Evolutionary conservation across 768 basidiomycete genomes (phyloP).

Genomic region (Clavaria fumosa): DNA sequence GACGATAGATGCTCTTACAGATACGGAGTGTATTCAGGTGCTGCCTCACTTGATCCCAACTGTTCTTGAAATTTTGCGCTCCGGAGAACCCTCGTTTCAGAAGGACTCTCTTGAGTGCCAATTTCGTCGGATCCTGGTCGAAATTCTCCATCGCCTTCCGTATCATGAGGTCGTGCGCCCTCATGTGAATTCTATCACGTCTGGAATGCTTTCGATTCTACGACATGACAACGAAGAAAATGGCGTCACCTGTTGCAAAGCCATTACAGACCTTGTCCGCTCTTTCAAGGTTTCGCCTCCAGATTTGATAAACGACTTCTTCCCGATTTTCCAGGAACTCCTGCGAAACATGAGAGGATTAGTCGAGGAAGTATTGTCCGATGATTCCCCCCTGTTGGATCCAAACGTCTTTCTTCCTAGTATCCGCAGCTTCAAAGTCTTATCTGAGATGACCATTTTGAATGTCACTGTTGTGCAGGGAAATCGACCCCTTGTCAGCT

Average conservation of each 20-base stretch:
- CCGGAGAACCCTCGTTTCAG: conserved; percentile 48
- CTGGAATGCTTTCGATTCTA: conserved; percentile 70
- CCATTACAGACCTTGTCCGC: conserved; percentile 76
- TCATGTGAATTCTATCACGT: conserved; percentile 51
- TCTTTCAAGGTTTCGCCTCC: conserved; percentile 59
- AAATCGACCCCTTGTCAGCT: conserved; percentile 47
- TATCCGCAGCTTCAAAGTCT: conserved; percentile 80
- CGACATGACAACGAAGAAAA: conserved; percentile 94
- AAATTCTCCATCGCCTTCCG: conserved; percentile 81
- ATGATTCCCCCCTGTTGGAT: conserved; percentile 41
- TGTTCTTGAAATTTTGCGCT: conserved; percentile 54
- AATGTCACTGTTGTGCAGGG: conserved; percentile 83
- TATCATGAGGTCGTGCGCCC: conserved; percentile 62
- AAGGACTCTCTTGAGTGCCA: conserved; percentile 60
- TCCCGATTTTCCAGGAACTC: conserved; percentile 64
- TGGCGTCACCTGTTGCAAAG: conserved; percentile 80
- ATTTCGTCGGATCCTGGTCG: conserved; percentile 76
- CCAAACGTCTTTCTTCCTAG: conserved; percentile 46
- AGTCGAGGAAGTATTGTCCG: conserved; percentile 60
- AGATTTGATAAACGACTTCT: conserved; percentile 62
- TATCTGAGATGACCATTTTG: conserved; percentile 87
- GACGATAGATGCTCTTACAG: conserved; percentile 64
- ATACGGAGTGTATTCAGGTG: conserved; percentile 54
- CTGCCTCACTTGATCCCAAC: conserved; percentile 61
- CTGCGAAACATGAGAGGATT: conserved; percentile 60